Evolutionary conservation across 805 yeast genomes (phyloP), one percentile per base, ranked within the genome.

Genomic region (Brettanomyces sp.): DNA sequence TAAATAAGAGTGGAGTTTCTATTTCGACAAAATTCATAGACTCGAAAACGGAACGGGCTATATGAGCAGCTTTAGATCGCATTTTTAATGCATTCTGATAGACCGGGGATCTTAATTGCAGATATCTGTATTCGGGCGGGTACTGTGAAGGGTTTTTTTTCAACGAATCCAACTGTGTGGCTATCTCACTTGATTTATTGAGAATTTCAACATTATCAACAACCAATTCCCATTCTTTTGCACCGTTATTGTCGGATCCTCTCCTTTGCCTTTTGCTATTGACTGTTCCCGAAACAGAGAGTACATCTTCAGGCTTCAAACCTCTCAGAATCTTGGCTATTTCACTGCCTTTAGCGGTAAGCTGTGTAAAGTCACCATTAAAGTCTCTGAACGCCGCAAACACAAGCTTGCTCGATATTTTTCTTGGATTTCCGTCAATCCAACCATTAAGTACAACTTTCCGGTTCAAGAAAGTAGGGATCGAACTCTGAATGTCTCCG

Each of bases 1-100:
- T 90, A 72, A 93, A 93, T 28, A 93, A 65, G 5, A 91, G 62
- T 1, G 99, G 99, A 0, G 99, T 93, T 60, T 91, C 99, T 28
- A 93, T 73, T 58, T 93, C 98, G 0, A 76, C 75, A 61, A 93
- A 93, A 1, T 65, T 65, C 18, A 63, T 54, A 0, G 54, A 45
- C 37, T 70, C 70, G 24, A 74, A 57, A 3, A 59, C 60, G 0
- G 49, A 36, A 24, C 78, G 62, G 18, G 71, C 67, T 13, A 67
- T 51, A 22, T 65, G 60, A 0, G 86, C 75, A 1, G 80, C 77
- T 42, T 68, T 59, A 30, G 88, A 75, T 56, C 95, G 67, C 38
- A 68, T 64, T 44, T 70, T 71, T 40, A 87, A 56, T 2, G 82
- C 73, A 0, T 67, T 54, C 53, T 85, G 95, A 49, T 66, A 79